Conservation (phyloP, 2,329 filamentous ascomycete genomes). For the Biscogniauxia mediterranea region DNA sequence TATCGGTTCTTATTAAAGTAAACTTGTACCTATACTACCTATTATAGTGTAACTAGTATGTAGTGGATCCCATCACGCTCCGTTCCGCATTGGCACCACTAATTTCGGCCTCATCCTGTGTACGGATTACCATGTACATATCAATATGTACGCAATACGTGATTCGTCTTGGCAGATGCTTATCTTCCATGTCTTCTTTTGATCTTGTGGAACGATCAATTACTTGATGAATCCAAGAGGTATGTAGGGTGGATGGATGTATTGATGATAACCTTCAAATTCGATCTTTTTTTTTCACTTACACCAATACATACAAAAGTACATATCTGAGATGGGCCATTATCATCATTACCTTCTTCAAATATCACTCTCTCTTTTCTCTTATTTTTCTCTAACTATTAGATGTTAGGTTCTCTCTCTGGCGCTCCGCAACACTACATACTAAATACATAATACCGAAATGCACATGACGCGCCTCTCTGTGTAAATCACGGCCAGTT, state of each 20-base stretch:
- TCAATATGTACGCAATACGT: neutral
- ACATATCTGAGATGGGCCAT: too few relatives aligned
- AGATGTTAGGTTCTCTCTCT: too few relatives aligned
- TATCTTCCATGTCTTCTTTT: neutral
- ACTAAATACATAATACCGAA: neutral
- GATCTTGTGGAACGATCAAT: neutral
- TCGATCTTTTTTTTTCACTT: neutral
- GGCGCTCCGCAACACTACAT: slow-evolving; percentile 4
- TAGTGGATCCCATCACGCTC: neutral
- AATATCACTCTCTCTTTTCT: neutral
- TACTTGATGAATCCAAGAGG: neutral
- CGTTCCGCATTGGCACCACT: neutral
- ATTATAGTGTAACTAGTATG: too few relatives aligned
- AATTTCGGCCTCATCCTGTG: slow-evolving; percentile 1
- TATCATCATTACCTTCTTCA: too few relatives aligned
- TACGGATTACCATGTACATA: slow-evolving; percentile 9
- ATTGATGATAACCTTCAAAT: neutral
- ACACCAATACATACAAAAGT: too few relatives aligned
- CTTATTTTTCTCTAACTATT: slow-evolving; percentile 3
- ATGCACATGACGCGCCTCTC: slow-evolving; percentile 5
- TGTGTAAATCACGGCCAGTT: slow-evolving; percentile 5
- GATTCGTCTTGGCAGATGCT: slow-evolving; percentile 1
- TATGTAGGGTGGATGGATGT: too few relatives aligned
- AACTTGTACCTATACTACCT: too few relatives aligned
- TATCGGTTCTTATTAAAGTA: too few relatives aligned